These are phyloP conservation scores for Baorangia bicolor DNA, from an alignment of 768 basidiomycete genomes.

Conservation along the genomic window DNA sequence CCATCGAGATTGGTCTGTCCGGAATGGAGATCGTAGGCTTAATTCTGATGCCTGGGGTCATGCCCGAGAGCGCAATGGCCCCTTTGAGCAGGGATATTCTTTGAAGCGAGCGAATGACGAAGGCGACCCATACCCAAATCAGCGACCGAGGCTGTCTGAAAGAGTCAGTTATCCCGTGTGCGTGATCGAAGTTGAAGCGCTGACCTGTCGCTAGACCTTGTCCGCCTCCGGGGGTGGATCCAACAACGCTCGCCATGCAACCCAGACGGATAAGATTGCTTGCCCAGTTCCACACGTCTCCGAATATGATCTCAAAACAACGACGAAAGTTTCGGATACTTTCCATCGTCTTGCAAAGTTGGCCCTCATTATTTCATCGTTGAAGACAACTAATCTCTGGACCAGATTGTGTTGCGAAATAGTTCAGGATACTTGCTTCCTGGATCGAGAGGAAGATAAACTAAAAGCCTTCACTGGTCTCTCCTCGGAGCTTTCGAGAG, in stretches of 20 bases:
- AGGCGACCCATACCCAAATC: slow-evolving; percentile 23
- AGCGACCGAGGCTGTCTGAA: slow-evolving; percentile 28
- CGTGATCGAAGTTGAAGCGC: background rate
- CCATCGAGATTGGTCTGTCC: slow-evolving; percentile 18
- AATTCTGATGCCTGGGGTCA: slow-evolving; percentile 24
- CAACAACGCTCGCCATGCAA: slow-evolving; percentile 1
- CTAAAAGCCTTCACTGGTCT: slow-evolving; percentile 49
- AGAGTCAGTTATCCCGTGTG: slow-evolving; percentile 21
- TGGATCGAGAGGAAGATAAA: slow-evolving; percentile 47
- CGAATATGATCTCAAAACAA: slow-evolving; percentile 5
- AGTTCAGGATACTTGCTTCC: slow-evolving; percentile 41
- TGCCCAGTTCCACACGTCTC: background rate
- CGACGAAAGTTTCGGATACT: slow-evolving; percentile 23
- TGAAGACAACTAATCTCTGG: slow-evolving; percentile 10
- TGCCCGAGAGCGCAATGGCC: slow-evolving; percentile 19
- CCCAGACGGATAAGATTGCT: slow-evolving; percentile 7
- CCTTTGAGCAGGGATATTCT: slow-evolving; percentile 15
- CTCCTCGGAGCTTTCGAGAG: slow-evolving; percentile 45
- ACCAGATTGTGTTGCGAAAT: slow-evolving; percentile 46
- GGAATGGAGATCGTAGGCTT: slow-evolving; percentile 24
- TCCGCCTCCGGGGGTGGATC: slow-evolving; percentile 6
- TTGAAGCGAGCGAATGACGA: slow-evolving; percentile 30
- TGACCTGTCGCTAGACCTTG: slow-evolving; percentile 18
- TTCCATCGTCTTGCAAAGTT: slow-evolving; percentile 43
- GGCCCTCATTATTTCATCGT: slow-evolving; percentile 10